Evolutionary conservation across 495 filamentous ascomycete genomes (phyloP).

Genomic region (Aspergillus homomorphus): DNA sequence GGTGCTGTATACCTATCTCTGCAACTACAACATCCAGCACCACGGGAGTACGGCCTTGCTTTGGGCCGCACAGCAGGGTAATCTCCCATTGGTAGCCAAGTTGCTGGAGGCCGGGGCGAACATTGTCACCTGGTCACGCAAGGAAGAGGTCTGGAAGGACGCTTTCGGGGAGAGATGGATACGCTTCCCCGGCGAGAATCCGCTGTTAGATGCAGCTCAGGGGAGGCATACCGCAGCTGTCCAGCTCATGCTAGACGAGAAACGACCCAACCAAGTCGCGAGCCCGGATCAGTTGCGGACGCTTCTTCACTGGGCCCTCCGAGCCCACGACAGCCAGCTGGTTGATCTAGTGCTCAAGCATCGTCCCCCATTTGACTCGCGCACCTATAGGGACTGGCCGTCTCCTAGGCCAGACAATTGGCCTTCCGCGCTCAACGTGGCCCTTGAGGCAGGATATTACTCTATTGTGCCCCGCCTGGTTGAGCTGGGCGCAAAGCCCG

Average conservation of each 20-base stretch:
- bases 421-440: not conserved
- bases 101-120: constrained; percentile 3
- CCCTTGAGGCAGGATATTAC: not conserved
- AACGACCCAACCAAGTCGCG: constrained; percentile 1
- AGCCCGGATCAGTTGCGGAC: constrained; percentile 3
- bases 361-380: not conserved
- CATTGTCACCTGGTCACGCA: not conserved
- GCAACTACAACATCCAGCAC: constrained; percentile 3
- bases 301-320: constrained; percentile 8
- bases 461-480: constrained; percentile 2
- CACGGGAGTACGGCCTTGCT: not conserved
- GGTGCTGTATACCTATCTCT: not conserved
- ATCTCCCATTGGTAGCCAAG: not conserved
- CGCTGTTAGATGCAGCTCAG: constrained; percentile 4
- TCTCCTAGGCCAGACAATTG: not conserved
- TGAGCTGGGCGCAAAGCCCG: not conserved
- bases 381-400: not conserved
- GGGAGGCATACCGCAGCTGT: not conserved
- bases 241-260: constrained; percentile 4
- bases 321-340: not conserved
- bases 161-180: not conserved
- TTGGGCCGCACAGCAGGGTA: constrained; percentile 2
- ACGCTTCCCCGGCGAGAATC: not conserved
- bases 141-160: not conserved
- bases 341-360: constrained; percentile 9